Evolutionary conservation across 139 green algal genomes (phyloP).

Genomic region (Coccomyxa sp.): DNA sequence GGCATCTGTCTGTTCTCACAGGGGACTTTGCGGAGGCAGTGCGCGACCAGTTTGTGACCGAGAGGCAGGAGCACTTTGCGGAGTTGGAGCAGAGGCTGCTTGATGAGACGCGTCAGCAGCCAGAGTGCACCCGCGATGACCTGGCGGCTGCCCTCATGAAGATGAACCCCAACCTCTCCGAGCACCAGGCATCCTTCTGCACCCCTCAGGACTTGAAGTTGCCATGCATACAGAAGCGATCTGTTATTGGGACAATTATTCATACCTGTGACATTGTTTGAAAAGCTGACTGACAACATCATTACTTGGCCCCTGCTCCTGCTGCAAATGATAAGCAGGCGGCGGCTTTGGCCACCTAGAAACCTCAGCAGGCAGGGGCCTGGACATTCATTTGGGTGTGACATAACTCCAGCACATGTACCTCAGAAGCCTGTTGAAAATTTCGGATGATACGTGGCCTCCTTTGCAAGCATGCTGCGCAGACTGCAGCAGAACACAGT

Average conservation of each 20-base stretch:
- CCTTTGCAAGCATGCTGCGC: background rate
- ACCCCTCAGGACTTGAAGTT: background rate
- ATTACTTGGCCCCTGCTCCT: background rate
- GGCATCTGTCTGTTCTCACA: background rate
- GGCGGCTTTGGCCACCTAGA: background rate
- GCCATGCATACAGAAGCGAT: background rate
- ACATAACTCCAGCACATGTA: background rate
- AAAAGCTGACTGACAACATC: background rate
- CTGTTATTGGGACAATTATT: background rate
- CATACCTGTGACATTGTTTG: background rate
- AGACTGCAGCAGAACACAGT: background rate
- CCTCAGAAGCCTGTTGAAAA: background rate
- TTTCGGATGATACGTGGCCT: background rate
- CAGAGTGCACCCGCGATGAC: conserved; percentile 29
- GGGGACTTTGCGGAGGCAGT: conserved; percentile 60
- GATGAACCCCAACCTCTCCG: conserved; percentile 23
- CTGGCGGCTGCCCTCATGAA: conserved; percentile 23
- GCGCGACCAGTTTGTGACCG: conserved; percentile 51
- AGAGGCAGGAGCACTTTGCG: conserved; percentile 40
- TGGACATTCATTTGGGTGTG: too few species aligned
- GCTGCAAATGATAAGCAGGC: background rate
- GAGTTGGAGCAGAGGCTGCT: conserved; percentile 36
- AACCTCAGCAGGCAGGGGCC: too few species aligned
- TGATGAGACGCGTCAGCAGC: conserved; percentile 23
- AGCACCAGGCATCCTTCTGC: conserved; percentile 10